Base-by-base conservation (phyloP, 1,139 yeast genomes). In the Candida dubliniensis region DNA sequence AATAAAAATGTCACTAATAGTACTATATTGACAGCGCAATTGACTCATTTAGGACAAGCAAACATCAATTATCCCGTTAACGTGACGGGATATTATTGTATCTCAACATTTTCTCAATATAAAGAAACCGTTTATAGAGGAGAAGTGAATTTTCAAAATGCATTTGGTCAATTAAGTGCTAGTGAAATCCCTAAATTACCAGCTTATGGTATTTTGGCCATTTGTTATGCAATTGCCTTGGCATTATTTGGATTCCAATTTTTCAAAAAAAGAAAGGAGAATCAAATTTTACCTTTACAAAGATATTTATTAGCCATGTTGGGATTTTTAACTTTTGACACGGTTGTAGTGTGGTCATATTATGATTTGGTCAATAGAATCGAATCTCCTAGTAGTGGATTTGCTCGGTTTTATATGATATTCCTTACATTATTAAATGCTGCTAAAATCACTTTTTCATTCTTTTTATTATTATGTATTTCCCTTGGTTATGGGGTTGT, bases 401-500 rank as follows among this genome's bases (percentile, higher is more conserved):
- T 73, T 52, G 82, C 87, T 44, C 78, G 80, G 47, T 82, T 82
- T 42, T 89, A 89, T 66, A 78, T 89, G 78, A 81, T 81, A 8
- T 79, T 91, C 59, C 77, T 91, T 41, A 84, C 97, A 2, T 61
- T 89, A 25, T 69, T 91, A 61, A 88, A 89, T 60, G 81, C 96
- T 1, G 80, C 82, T 52, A 86, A 95, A 58, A 79, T 88, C 47
- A 84, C 97, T 1, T 89, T 89, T 61, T 87, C 97, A 8, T 87
- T 93, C 67, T 95, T 91, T 68, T 69, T 95, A 56, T 71, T 95
- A 46, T 74, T 93, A 50, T 84, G 91, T 56, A 93, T 95, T 47
- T 79, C 96, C 13, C 72, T 91, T 53, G 99, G 99, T 30, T 95
- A 91, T 64, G 97, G 99, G 48, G 93, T 95, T 43, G 99, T 95